Percentiles rank a stretch among this genome's conserved stretches.
Conservation (phyloP, 768 basidiomycete genomes). For the Butyriboletus loyo region DNA sequence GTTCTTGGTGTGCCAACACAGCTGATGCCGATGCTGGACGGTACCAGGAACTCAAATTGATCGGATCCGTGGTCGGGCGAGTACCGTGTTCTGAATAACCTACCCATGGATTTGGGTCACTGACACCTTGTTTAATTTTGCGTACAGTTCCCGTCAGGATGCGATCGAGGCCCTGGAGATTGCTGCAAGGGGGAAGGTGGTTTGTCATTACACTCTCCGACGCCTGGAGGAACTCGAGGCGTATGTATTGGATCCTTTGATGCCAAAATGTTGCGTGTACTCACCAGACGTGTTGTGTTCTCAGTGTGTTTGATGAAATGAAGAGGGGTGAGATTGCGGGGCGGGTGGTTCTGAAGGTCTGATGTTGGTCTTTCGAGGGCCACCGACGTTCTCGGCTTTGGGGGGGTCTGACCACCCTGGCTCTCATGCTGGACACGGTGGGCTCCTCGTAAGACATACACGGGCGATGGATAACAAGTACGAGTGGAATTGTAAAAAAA, state of each 20-base stretch:
- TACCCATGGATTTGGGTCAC: background rate
- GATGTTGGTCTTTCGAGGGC: background rate
- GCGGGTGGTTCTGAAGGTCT: conserved; percentile 21
- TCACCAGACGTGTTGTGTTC: background rate
- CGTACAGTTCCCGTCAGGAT: conserved; percentile 40
- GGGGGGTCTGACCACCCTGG: no score
- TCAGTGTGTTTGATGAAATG: conserved; percentile 23
- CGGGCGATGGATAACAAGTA: background rate
- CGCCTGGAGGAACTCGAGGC: conserved; percentile 29
- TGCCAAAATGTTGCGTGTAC: background rate
- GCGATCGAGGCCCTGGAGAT: conserved; percentile 45
- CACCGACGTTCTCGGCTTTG: no score
- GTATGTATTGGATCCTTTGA: conserved; percentile 1
- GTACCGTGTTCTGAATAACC: background rate
- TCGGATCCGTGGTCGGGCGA: conserved; percentile 21
- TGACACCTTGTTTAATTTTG: background rate
- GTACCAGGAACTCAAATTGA: conserved; percentile 20
- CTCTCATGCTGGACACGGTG: background rate
- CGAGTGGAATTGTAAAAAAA: background rate
- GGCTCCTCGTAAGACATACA: background rate
- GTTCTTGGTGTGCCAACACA: background rate
- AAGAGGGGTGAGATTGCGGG: conserved; percentile 13
- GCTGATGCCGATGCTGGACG: background rate
- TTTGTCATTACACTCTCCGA: conserved; percentile 25
- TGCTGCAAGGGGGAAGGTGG: conserved; percentile 42